phyloP scores from a whole-genome alignment of 768 basidiomycete genomes.

The Russula olivacea region DNA sequence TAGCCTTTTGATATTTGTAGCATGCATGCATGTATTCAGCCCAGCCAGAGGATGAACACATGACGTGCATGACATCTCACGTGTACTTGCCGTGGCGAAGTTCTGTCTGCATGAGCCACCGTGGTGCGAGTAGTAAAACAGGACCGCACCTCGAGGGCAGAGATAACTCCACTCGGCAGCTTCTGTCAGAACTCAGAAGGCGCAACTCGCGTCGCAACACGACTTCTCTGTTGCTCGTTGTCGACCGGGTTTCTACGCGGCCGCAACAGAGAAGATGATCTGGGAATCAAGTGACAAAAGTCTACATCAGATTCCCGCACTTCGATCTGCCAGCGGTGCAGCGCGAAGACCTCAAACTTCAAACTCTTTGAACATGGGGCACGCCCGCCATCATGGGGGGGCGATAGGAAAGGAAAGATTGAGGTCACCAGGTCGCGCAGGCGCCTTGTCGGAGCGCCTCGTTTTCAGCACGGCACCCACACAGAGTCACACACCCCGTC shows the following conservation, averaged over 20 bases:
- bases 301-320: neutral
- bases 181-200: too few species aligned
- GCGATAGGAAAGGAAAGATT: neutral
- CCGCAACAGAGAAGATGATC: too few species aligned
- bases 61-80: too few species aligned
- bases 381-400: neutral
- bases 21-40: too few species aligned
- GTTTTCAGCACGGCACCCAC: too few species aligned
- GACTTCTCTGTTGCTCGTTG: neutral
- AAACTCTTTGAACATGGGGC: neutral
- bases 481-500: too few species aligned
- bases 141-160: neutral
- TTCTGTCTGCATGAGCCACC: neutral
- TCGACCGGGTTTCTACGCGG: neutral
- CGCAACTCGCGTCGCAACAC: too few species aligned
- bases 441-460: neutral
- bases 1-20: too few species aligned
- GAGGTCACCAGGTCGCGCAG: slow-evolving; percentile 6
- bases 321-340: neutral
- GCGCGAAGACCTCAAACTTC: neutral
- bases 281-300: too few species aligned
- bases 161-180: neutral
- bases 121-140: neutral
- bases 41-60: too few species aligned
- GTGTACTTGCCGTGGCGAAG: too few species aligned